Evolutionary conservation across 306 rosid species (phyloP).

Genomic region (Sindora glabra): DNA sequence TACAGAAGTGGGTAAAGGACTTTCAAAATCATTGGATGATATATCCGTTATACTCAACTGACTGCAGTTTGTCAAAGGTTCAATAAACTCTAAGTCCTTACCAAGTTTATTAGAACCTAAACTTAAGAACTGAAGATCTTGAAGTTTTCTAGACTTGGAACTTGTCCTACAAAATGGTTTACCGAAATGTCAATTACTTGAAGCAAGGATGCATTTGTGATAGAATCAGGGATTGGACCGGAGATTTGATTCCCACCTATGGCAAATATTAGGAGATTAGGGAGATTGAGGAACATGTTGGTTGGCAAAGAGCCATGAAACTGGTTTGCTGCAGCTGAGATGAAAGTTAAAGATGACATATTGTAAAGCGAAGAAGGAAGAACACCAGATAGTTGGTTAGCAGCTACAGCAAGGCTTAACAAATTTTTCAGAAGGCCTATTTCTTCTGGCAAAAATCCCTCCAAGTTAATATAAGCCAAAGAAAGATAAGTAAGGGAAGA

Average conservation of each 20-base stretch:
- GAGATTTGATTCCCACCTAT: not conserved
- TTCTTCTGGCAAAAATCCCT: not conserved
- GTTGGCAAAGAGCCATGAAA: not conserved
- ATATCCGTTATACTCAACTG: not conserved
- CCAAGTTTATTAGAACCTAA: not conserved
- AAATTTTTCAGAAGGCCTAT: not conserved
- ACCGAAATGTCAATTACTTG: not conserved
- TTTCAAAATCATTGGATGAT: not conserved
- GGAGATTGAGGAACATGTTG: not conserved
- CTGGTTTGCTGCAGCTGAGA: not conserved
- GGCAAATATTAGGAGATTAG: not conserved
- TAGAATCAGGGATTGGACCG: not conserved
- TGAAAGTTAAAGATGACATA: not conserved
- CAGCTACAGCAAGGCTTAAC: fast-evolving
- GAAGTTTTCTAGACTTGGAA: not conserved
- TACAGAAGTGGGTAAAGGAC: not conserved
- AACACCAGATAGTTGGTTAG: not conserved
- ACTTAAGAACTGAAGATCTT: not conserved
- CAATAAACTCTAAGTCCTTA: not conserved
- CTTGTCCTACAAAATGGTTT: not conserved
- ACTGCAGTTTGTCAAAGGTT: not conserved
- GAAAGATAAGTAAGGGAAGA: not conserved
- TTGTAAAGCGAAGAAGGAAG: constrained; percentile 12
- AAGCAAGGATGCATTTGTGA: not conserved
- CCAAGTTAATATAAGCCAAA: not conserved